Evolutionary conservation across 78 protist genomes (phyloP).

Genomic region (Polysphondylium violaceum): DNA sequence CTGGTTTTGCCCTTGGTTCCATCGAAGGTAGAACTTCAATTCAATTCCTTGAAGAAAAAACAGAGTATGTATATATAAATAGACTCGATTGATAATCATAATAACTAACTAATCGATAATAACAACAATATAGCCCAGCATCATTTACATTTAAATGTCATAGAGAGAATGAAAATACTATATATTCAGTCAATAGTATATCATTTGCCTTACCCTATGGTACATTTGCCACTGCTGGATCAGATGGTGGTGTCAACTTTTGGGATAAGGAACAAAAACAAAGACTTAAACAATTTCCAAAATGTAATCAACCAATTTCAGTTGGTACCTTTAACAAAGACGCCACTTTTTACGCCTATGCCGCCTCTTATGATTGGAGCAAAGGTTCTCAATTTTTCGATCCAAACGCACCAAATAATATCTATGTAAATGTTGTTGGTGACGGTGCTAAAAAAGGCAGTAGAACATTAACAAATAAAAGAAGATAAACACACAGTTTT

Average conservation of each 20-base stretch:
- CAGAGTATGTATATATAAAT: constrained; percentile 35
- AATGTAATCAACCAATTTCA: constrained; percentile 69
- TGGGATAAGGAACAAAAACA: constrained; percentile 92
- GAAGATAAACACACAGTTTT: constrained; percentile 15
- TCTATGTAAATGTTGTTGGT: constrained; percentile 33
- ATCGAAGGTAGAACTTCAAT: constrained; percentile 95
- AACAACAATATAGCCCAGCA: not conserved
- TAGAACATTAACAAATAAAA: constrained; percentile 14
- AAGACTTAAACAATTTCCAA: constrained; percentile 81
- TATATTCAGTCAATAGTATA: constrained; percentile 90
- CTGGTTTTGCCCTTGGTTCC: constrained; percentile 94
- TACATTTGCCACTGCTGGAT: constrained; percentile 94
- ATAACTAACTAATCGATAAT: not conserved
- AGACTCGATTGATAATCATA: not conserved
- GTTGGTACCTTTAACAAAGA: constrained; percentile 80
- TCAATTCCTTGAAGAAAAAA: constrained; percentile 79
- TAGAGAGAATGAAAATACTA: constrained; percentile 81
- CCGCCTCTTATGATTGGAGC: constrained; percentile 93
- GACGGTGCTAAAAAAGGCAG: constrained; percentile 35
- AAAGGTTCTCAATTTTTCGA: constrained; percentile 41
- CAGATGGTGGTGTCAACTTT: constrained; percentile 92
- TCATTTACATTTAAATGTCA: constrained; percentile 96
- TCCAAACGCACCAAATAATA: constrained; percentile 9
- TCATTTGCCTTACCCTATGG: constrained; percentile 89
- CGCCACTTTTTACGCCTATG: constrained; percentile 92